Percentiles rank a stretch among this genome's conserved stretches.
These are phyloP conservation scores for Corniculantispora saksenae DNA, from an alignment of 2,329 filamentous ascomycete genomes.

Conservation along the genomic window DNA sequence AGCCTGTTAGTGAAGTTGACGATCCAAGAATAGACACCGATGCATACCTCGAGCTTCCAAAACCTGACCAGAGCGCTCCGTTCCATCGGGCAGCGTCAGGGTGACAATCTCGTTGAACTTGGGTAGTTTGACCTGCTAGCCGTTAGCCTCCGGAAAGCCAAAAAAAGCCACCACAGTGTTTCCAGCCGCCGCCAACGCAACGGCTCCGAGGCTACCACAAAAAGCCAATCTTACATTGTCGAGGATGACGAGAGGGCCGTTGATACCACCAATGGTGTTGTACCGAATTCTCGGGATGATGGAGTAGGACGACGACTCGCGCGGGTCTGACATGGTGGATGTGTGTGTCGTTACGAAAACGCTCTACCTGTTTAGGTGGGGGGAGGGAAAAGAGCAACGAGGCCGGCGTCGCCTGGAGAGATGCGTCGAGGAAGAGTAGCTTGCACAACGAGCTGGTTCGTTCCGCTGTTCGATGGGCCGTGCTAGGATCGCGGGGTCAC, in stretches of 20 bases:
- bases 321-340: slow-evolving; percentile 55
- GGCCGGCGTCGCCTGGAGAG: slow-evolving; percentile 12
- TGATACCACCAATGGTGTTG: slow-evolving; percentile 98
- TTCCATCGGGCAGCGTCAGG: slow-evolving; percentile 92
- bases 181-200: neutral
- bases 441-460: neutral
- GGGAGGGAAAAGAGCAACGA: slow-evolving; percentile 14
- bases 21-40: slow-evolving; percentile 23
- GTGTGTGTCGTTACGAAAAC: slow-evolving; percentile 21
- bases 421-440: neutral
- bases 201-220: neutral
- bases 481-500: slow-evolving; percentile 16
- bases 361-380: slow-evolving; percentile 14
- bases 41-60: slow-evolving; percentile 88
- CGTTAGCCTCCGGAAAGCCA: slow-evolving; percentile 8
- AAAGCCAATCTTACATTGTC: slow-evolving; percentile 69
- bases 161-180: slow-evolving; percentile 6
- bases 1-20: slow-evolving; percentile 23
- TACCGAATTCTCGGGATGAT: slow-evolving; percentile 72
- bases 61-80: slow-evolving; percentile 90
- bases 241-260: slow-evolving; percentile 94
- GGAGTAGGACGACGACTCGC: slow-evolving; percentile 61
- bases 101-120: slow-evolving; percentile 97
- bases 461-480: slow-evolving; percentile 22
- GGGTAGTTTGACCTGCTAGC: slow-evolving; percentile 86